Evolutionary conservation across 345 rosid species (phyloP), one percentile per base, ranked within the genome.

Genomic region (Noccaea caerulescens): DNA sequence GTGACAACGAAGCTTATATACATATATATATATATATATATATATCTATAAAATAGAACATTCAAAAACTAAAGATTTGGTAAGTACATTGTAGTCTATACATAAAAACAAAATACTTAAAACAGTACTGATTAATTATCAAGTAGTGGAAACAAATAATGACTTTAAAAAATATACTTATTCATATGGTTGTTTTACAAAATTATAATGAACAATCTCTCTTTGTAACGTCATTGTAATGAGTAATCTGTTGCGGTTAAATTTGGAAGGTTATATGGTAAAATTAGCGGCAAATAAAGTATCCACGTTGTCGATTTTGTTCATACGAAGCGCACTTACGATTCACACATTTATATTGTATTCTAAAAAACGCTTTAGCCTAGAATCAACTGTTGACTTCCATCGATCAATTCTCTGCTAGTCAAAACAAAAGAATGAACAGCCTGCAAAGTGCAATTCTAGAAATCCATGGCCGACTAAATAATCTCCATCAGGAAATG

Each of bases 221-320:
- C 36, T 56, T n/a, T 45, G 36, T 45, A 12, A 70, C 51, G 67
- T 70, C 59, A 70, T 11, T 49, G 66, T 10, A 14, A 27, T 37
- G 33, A 70, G 3, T 8, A 10, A 60, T 50, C 1, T 59, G 45
- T 27, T 30, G 68, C 68, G 75, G 75, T 51, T 52, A 42, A 11
- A 37, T 63, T 72, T 72, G 76, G 76, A 63, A 63, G 32, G 42
- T 72, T 63, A 13, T 50, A 23, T 41, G 44, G 58, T 16, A 45
- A 36, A 55, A 6, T 6, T 63, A 64, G 70, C 16, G 71, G 77
- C 66, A 56, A 38, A 47, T 3, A 57, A 57, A 64, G 49, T 3
- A 11, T 45, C 76, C 76, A 72, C 76, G 71, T 54, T 14, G 50
- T 57, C 51, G 37, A 25, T 45, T 63, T 64, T 4, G 4, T 46